Base-by-base conservation (phyloP, 805 yeast genomes). In the Ogataea chonburiensis region DNA sequence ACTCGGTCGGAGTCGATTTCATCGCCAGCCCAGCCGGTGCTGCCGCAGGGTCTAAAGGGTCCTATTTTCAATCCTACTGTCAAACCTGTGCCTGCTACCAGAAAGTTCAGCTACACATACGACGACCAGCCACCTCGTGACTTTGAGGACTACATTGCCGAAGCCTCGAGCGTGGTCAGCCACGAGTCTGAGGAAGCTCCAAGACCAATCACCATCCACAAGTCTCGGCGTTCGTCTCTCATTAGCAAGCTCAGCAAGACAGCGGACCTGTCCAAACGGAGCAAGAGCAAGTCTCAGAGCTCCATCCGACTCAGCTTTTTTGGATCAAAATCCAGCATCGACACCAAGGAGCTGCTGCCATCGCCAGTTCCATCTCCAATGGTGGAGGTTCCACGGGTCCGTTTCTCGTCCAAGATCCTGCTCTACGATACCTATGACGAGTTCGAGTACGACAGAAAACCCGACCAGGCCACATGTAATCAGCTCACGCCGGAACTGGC, bases 401-500 rank as follows among this genome's bases (percentile, higher is more conserved):
- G 76, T 31, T 91, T 91, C 61, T 83, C 95, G 5, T 80, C 94
- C 1, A 70, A 87, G 49, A 86, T 93, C 38, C 73, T 86, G 6
- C 72, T 93, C 27, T 91, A 80, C 60, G 94, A 87, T 42, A 91
- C 96, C 0, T 87, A 83, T 59, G 74, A 81, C 40, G 79, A 80
- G 23, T 79, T 75, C 13, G 96, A 85, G 47, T 91, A 91, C 60
- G 97, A 91, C 60, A 77, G 98, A 52, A 87, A 81, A 46, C 96
- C 97, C 0, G 97, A 88, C 45, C 69, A 80, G 18, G 95, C 95
- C 3, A 88, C 97, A 2, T 91, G 97, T 63, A 87, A 89, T 60
- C 87, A 82, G 55, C 68, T 88, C 58, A 88, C 96, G 1, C 96
- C 97, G 5, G 69, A 73, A 39, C 63, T 88, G 55, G 96, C 97